Evolutionary conservation across 768 basidiomycete genomes (phyloP), one percentile per base, ranked within the genome.

Genomic region (Boletus huronensis): DNA sequence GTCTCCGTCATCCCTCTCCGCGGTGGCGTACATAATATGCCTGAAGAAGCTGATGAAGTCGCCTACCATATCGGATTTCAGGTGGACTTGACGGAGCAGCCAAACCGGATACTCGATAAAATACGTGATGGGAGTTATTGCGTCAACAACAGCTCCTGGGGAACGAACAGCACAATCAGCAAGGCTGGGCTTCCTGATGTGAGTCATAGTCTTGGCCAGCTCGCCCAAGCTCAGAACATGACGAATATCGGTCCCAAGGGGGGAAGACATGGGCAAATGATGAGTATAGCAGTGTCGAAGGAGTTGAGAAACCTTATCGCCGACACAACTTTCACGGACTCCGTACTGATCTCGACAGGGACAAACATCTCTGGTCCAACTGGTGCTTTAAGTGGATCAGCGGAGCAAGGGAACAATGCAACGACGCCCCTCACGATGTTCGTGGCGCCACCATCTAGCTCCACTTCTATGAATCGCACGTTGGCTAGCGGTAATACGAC

Each of bases 21-120:
- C 0, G 91, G 87, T 8, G 90, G 82, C 53, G 75, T 62, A 54
- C 59, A 53, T 71, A 78, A 67, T 64, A 60, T 29, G 39, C 72
- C 58, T 58, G 78, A 82, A 40, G 86, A 84, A 59, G 78, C 78
- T 35, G 82, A 84, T 50, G 87, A 95, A 42, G 79, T 90, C 38
- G 84, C 83, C 9, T 96, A 88, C 67, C 88, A 91, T 63, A 87
- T 99, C 48, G 97, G 97, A 1, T 98, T 99, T 77, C 94, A 99
- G 72, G 89, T 97, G 52, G 93, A 98, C 71, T 76, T 99, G 46
- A 84, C 85, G 17, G 84, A 88, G 63, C 93, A 95, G 72, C 93
- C 93, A 3, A 84, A 84, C 60, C 82, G 82, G 2, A 94, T 97
- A 55, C 73, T 94, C 50, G 81, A 88, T 59, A 90, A 86, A 67